Percentiles rank a stretch among this genome's conserved stretches.
These are phyloP conservation scores for Dissophora globulifera DNA, from an alignment of 192 early-diverging fungal genomes.

Conservation along the genomic window DNA sequence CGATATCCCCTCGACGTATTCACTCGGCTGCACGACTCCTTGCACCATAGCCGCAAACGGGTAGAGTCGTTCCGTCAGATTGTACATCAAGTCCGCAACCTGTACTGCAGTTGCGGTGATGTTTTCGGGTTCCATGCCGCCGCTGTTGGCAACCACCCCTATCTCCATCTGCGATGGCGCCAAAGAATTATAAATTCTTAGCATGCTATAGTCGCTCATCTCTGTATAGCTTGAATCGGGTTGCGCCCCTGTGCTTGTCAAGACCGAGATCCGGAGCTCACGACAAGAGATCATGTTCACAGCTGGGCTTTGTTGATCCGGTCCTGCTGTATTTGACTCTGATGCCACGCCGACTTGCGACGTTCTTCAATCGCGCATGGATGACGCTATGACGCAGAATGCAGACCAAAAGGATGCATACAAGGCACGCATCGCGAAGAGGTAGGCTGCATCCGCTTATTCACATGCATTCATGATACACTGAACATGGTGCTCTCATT, in stretches of 20 bases:
- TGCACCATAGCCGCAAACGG: too few species aligned
- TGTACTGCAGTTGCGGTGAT: slow-evolving; percentile 1
- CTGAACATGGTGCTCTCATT: not conserved
- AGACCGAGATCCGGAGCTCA: slow-evolving; percentile 7
- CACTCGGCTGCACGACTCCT: not conserved
- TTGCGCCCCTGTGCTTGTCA: slow-evolving; percentile 6
- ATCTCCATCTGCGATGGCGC: not conserved
- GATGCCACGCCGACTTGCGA: not conserved
- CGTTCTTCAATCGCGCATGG: not conserved
- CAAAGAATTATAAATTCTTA: slow-evolving; percentile 6
- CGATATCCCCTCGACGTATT: slow-evolving; percentile 1
- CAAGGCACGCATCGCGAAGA: slow-evolving; percentile 6
- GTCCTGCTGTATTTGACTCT: too few species aligned
- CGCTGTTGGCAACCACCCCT: not conserved
- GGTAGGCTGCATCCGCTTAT: slow-evolving; percentile 1
- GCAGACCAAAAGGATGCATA: slow-evolving; percentile 17
- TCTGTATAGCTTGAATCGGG: not conserved
- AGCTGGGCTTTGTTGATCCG: not conserved
- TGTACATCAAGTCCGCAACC: slow-evolving; percentile 1
- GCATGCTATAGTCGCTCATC: not conserved
- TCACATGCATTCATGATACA: not conserved
- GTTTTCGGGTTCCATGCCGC: not conserved
- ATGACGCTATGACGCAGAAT: not conserved
- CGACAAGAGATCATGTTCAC: slow-evolving; percentile 18
- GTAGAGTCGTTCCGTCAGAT: slow-evolving; percentile 3